Base-by-base conservation (phyloP, 148 eudicot genomes). In the Beta vulgaris region DNA sequence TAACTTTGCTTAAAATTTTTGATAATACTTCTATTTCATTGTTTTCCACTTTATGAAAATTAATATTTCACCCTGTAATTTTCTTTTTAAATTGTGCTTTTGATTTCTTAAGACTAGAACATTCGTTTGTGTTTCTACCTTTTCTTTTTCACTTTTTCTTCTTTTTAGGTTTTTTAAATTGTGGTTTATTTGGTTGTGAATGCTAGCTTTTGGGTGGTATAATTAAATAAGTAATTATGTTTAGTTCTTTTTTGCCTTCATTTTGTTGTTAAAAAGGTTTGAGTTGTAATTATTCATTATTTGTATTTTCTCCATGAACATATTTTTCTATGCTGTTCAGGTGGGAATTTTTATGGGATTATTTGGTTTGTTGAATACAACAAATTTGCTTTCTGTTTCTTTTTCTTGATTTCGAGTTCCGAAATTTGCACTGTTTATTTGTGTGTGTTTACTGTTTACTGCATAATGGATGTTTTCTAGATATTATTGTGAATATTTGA, bases 31-130 rank as follows among this genome's bases (percentile, higher is more conserved):
- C 13, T 19, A 8, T 11, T 39, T 57, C 11, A 6, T 28, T 28
- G 35, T 0, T 16, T 12, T 28, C 25, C 26, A 28, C 4, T 37
- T 57, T 15, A 42, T 21, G 21, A 42, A 29, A 7, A 42, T 40
- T 19, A 51, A 53, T 61, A 6, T 44, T 31, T 60, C n/a, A n/a
- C n/a, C n/a, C n/a, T 43, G 2, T 2, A 39, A 3, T 14, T 3
- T 40, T 25, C 8, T 28, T 10, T 40, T 8, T 37, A 71, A 73
- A 73, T 66, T 59, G 67, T 9, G 53, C 31, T 73, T 71, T 32
- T 71, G 49, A 29, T 73, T 72, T 57, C 65, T 72, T 72, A 8
- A 35, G 8, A 55, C 8, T 58, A n/a, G 19, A 37, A 31, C 35
- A 16, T 60, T 59, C 5, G 11, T 40, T 25, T 59, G 57, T 59